Conservation (phyloP, 2,329 filamentous ascomycete species). For the Sporothrix humicola region DNA sequence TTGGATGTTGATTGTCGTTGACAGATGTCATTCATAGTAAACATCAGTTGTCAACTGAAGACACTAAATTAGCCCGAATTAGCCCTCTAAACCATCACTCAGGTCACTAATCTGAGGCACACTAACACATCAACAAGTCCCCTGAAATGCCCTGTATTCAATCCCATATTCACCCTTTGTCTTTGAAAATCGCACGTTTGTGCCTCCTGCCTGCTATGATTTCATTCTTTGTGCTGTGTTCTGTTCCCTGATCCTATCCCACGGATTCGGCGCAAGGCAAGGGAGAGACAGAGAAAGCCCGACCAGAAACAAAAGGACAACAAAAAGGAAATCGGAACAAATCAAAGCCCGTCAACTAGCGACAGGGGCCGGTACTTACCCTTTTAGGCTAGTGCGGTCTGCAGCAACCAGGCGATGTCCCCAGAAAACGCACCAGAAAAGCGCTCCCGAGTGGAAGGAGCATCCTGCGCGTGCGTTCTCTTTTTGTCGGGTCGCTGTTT, state of each 20-base stretch:
- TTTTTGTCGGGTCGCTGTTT: neutral
- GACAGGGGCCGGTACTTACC: neutral
- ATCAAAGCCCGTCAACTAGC: neutral
- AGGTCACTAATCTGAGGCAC: neutral
- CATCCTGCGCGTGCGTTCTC: neutral
- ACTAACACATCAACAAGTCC: neutral
- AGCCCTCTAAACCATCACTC: neutral
- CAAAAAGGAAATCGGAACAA: neutral
- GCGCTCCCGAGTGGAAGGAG: neutral
- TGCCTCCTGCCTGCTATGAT: neutral
- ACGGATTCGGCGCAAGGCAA: slow-evolving; percentile 15
- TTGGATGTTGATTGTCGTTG: neutral
- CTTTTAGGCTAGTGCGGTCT: slow-evolving; percentile 10
- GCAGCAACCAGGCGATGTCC: neutral
- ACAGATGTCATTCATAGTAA: no score
- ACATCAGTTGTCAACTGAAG: slow-evolving; percentile 14
- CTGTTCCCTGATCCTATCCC: slow-evolving; percentile 6
- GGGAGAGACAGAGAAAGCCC: slow-evolving; percentile 13
- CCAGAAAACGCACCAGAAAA: neutral
- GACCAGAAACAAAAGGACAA: neutral
- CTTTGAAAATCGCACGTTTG: neutral
- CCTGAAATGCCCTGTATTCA: neutral
- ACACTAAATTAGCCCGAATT: slow-evolving; percentile 15
- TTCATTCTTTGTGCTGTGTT: neutral
- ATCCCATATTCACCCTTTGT: neutral